phyloP scores from a whole-genome alignment of 2,329 filamentous ascomycete genomes.

The Aureobasidium leucospermi region DNA sequence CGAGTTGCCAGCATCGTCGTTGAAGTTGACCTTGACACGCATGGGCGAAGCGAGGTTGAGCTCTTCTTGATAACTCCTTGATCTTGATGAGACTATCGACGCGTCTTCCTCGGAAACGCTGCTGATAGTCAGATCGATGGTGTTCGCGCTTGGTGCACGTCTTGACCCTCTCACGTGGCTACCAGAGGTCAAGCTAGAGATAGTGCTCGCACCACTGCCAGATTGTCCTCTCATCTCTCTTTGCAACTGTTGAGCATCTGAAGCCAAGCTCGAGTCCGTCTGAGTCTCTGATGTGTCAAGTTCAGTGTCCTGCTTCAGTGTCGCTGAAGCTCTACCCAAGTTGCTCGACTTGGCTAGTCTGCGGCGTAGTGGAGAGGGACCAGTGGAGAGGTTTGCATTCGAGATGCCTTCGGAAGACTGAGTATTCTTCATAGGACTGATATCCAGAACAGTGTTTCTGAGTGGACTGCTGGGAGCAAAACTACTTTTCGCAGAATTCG shows the following conservation, averaged over 20 bases:
- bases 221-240: conserved; percentile 18
- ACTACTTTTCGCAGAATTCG: conserved; percentile 1
- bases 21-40: conserved; percentile 30
- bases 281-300: background rate
- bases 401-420: background rate
- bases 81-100: conserved; percentile 2
- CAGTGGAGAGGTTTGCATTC: background rate
- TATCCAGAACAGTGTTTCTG: conserved; percentile 14
- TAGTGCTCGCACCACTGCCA: background rate
- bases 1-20: conserved; percentile 22
- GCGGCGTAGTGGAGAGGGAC: conserved; percentile 22
- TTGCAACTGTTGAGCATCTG: conserved; percentile 25
- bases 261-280: conserved; percentile 20
- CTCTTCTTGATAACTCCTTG: conserved; percentile 28
- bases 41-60: conserved; percentile 29
- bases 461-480: conserved; percentile 14
- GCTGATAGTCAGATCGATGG: background rate
- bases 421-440: conserved; percentile 20
- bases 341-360: conserved; percentile 22
- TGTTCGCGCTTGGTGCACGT: background rate
- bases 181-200: background rate
- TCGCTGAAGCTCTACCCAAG: conserved; percentile 12
- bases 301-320: background rate
- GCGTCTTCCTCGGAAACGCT: conserved; percentile 12
- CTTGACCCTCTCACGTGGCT: background rate